Conservation (phyloP, 257 asterid genomes). For the Solanum phureja region DNA sequence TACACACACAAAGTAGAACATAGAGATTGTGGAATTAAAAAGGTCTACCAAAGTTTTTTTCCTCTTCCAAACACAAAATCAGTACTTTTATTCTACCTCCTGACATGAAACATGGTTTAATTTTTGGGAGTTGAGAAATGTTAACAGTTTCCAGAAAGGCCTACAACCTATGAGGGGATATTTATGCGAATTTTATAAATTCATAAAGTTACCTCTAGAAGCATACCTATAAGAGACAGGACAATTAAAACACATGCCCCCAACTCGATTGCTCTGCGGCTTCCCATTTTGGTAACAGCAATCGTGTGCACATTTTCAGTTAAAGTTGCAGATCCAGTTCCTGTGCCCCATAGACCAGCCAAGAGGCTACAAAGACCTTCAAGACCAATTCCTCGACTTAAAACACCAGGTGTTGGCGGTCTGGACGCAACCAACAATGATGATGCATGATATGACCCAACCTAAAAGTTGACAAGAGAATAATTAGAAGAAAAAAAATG, state of each 20-base stretch:
- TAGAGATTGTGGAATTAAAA: neutral
- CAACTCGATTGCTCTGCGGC: conserved; percentile 84
- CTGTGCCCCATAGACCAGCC: conserved; percentile 98
- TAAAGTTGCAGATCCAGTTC: conserved; percentile 87
- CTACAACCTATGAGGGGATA: neutral
- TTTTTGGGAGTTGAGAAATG: neutral
- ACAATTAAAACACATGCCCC: conserved; percentile 71
- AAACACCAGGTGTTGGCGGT: conserved; percentile 90
- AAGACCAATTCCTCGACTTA: conserved; percentile 96
- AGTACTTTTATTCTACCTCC: neutral
- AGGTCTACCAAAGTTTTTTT: no score
- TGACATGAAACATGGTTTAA: neutral
- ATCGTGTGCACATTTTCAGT: conserved; percentile 97
- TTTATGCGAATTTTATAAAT: neutral
- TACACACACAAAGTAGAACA: neutral
- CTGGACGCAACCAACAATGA: conserved; percentile 90
- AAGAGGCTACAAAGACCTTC: conserved; percentile 93
- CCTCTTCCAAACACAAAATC: neutral
- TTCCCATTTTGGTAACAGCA: conserved; percentile 99
- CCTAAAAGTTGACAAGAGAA: conserved; percentile 28
- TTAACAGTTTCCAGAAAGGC: neutral
- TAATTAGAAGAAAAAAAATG: neutral
- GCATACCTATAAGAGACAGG: conserved; percentile 69
- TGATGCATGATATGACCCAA: conserved; percentile 96
- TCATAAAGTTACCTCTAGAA: neutral